A percentile compares a stretch with the other conserved stretches of the same genome.
phyloP scores from a whole-genome alignment of 139 green algal species.

The Tetratostichococcus sp. region DNA sequence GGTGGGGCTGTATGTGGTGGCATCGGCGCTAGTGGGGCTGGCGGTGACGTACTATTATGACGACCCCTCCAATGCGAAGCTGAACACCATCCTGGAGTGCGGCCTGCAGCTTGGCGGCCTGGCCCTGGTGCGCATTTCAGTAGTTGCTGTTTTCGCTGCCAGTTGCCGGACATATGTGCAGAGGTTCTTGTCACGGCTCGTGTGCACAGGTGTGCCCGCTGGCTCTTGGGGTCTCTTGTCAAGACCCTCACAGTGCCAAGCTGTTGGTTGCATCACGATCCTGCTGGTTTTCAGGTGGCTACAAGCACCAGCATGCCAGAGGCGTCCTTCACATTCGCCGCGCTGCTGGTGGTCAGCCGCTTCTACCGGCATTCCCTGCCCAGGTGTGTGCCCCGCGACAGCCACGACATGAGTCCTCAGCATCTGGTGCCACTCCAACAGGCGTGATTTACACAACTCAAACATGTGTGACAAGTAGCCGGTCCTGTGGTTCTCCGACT shows the following conservation, averaged over 20 bases:
- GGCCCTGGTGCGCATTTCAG: not conserved
- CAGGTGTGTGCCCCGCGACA: too few relatives aligned
- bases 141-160: not conserved
- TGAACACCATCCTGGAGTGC: slow-evolving; percentile 46
- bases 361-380: not conserved
- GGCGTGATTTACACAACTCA: not conserved
- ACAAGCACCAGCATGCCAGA: slow-evolving; percentile 22
- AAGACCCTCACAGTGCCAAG: too few relatives aligned
- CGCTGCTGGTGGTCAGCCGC: slow-evolving; percentile 10
- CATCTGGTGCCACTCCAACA: too few relatives aligned
- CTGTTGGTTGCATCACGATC: too few relatives aligned
- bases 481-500: too few relatives aligned
- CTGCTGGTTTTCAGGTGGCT: not conserved
- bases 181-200: not conserved
- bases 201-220: too few relatives aligned
- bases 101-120: slow-evolving; percentile 52
- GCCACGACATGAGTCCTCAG: too few relatives aligned
- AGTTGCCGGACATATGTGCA: not conserved
- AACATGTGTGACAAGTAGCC: not conserved
- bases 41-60: slow-evolving; percentile 66
- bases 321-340: slow-evolving; percentile 5
- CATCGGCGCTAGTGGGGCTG: slow-evolving; percentile 36
- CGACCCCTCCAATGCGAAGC: slow-evolving; percentile 38
- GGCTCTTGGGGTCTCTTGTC: too few relatives aligned
- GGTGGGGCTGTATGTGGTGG: slow-evolving; percentile 32